These are phyloP conservation scores for Aspergillus haitiensis DNA, from an alignment of 495 filamentous ascomycete genomes.

Conservation along the genomic window DNA sequence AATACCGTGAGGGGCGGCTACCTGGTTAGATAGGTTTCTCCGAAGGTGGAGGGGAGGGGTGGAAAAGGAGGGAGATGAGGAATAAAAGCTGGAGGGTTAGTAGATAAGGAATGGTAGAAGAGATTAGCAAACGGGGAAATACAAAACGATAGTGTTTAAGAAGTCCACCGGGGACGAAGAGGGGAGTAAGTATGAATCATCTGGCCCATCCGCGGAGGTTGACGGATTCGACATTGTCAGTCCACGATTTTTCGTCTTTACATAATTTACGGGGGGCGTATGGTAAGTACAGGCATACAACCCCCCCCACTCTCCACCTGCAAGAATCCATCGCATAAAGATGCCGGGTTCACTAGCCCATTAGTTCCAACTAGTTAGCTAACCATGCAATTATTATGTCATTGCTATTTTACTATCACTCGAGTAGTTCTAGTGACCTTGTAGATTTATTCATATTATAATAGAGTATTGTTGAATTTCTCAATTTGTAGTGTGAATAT, in stretches of 20 bases:
- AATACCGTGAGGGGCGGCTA: slow-evolving; percentile 15
- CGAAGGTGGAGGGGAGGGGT: slow-evolving; percentile 10
- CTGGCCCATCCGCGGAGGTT: not conserved
- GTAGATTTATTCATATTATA: not conserved
- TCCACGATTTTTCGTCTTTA: not conserved
- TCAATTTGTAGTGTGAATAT: not conserved
- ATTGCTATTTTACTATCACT: no score
- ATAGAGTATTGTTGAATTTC: not conserved
- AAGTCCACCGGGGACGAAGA: slow-evolving; percentile 19
- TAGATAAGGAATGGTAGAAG: not conserved
- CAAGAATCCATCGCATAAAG: no score
- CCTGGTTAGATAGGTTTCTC: slow-evolving; percentile 6
- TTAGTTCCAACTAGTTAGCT: no score
- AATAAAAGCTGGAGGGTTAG: not conserved
- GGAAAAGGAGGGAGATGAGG: not conserved
- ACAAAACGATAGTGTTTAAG: not conserved
- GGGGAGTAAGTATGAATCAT: slow-evolving; percentile 5
- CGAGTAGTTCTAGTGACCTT: no score
- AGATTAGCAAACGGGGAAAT: not conserved
- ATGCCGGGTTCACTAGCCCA: no score
- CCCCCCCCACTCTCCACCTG: no score
- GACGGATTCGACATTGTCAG: slow-evolving; percentile 10
- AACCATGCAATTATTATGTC: no score
- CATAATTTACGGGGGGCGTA: no score
- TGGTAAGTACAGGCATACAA: no score